Evolutionary conservation across 1,284 basidiomycete species (phyloP).

Genomic region (Cutaneotrichosporon curvatum): DNA sequence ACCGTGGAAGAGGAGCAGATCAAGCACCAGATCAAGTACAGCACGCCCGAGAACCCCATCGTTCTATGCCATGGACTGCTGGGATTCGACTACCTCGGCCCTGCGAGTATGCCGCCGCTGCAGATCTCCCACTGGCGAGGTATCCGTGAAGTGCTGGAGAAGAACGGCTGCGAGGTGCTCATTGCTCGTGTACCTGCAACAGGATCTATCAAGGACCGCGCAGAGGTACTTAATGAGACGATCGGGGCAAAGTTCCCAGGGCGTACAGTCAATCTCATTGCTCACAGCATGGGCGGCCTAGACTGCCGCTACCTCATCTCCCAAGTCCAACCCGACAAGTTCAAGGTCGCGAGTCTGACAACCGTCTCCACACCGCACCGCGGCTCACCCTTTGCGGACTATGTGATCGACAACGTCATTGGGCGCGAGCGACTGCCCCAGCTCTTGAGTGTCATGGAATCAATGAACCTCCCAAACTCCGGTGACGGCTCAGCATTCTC

Average conservation of each 20-base stretch:
- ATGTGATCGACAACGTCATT: constrained; percentile 73
- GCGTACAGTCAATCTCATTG: constrained; percentile 77
- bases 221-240: constrained; percentile 71
- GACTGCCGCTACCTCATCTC: constrained; percentile 76
- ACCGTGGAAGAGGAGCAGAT: constrained; percentile 54
- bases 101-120: constrained; percentile 46
- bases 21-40: constrained; percentile 63
- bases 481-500: constrained; percentile 88
- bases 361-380: constrained; percentile 89
- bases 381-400: constrained; percentile 87
- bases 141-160: constrained; percentile 80
- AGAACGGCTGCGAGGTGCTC: constrained; percentile 81
- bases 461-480: constrained; percentile 63
- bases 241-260: constrained; percentile 74
- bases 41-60: constrained; percentile 69
- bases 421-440: constrained; percentile 51
- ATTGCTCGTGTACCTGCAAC: constrained; percentile 89
- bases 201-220: constrained; percentile 74
- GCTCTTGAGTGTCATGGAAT: constrained; percentile 54
- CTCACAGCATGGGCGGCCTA: constrained; percentile 92
- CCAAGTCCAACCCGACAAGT: constrained; percentile 46
- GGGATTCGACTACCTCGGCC: constrained; percentile 60
- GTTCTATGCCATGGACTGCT: constrained; percentile 91
- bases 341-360: constrained; percentile 69
- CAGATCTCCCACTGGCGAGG: constrained; percentile 92